Evolutionary conservation across 495 filamentous ascomycete species (phyloP).

Genomic region (Podospora didyma): DNA sequence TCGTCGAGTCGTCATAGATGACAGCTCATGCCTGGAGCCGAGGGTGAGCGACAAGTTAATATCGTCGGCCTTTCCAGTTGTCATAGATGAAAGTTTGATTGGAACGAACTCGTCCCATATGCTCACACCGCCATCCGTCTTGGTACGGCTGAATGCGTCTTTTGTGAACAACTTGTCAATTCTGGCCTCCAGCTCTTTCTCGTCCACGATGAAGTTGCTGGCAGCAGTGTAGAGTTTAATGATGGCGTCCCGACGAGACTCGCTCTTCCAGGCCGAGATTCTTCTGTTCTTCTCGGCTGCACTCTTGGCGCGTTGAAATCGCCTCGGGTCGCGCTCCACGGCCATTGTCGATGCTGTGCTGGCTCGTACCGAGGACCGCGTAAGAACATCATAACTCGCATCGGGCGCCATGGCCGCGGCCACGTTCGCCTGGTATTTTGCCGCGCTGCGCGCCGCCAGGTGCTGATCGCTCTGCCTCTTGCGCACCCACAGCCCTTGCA

Average conservation of each 20-base stretch:
- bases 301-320: conserved; percentile 27
- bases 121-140: conserved; percentile 22
- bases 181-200: conserved; percentile 35
- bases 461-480: conserved; percentile 23
- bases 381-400: conserved; percentile 39
- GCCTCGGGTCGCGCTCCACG: conserved; percentile 30
- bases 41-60: too few relatives aligned
- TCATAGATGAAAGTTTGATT: conserved; percentile 9
- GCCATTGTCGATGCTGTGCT: conserved; percentile 22
- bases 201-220: conserved; percentile 42
- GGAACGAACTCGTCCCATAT: conserved; percentile 38
- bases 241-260: conserved; percentile 41
- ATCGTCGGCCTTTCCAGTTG: too few relatives aligned
- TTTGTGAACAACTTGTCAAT: conserved; percentile 33
- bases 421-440: conserved; percentile 17
- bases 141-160: conserved; percentile 19
- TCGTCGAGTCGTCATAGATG: conserved; percentile 21
- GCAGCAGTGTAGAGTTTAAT: conserved; percentile 45
- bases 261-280: conserved; percentile 23
- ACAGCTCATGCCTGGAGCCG: not conserved
- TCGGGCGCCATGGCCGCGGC: conserved; percentile 34
- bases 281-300: conserved; percentile 21
- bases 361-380: conserved; percentile 33
- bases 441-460: conserved; percentile 5
- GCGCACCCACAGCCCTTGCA: conserved; percentile 36